Conservation (phyloP, 495 filamentous ascomycete genomes). For the Ascodesmis nigricans region DNA sequence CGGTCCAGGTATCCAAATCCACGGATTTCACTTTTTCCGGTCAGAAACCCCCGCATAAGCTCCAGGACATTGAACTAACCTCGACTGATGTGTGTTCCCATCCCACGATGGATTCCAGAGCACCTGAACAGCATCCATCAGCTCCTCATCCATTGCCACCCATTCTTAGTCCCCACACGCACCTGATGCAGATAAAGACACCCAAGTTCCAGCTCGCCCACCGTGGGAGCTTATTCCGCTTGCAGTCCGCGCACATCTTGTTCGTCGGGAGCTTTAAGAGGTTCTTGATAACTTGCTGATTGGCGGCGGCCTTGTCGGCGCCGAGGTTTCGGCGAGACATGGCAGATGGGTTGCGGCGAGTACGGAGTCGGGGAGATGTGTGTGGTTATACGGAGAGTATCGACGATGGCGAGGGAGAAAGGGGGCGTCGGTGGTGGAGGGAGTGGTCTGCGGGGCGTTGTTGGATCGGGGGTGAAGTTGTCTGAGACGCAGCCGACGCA, state of each 20-base stretch:
- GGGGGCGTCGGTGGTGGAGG: not conserved
- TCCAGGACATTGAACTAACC: constrained; percentile 7
- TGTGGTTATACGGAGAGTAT: constrained; percentile 1
- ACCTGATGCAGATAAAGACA: constrained; percentile 88
- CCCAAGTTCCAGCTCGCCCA: constrained; percentile 97
- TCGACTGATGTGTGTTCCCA: constrained; percentile 95
- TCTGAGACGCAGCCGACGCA: not conserved
- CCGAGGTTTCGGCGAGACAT: constrained; percentile 84
- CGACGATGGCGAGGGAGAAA: not conserved
- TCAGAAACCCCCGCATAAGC: constrained; percentile 3
- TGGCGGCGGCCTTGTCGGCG: constrained; percentile 69
- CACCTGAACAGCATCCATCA: constrained; percentile 29
- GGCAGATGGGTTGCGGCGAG: no score
- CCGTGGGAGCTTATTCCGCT: constrained; percentile 93
- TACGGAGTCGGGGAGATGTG: no score
- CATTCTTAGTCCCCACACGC: constrained; percentile 4
- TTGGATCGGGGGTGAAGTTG: not conserved
- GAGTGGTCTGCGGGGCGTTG: not conserved
- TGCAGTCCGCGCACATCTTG: constrained; percentile 95
- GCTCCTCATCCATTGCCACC: not conserved
- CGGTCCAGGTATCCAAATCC: constrained; percentile 92
- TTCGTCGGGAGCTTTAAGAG: constrained; percentile 82
- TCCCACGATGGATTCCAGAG: constrained; percentile 91
- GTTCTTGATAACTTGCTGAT: constrained; percentile 73
- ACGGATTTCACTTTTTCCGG: constrained; percentile 58